Evolutionary conservation across 163 green algal species (phyloP).

Genomic region (Chloroidium sp.): DNA sequence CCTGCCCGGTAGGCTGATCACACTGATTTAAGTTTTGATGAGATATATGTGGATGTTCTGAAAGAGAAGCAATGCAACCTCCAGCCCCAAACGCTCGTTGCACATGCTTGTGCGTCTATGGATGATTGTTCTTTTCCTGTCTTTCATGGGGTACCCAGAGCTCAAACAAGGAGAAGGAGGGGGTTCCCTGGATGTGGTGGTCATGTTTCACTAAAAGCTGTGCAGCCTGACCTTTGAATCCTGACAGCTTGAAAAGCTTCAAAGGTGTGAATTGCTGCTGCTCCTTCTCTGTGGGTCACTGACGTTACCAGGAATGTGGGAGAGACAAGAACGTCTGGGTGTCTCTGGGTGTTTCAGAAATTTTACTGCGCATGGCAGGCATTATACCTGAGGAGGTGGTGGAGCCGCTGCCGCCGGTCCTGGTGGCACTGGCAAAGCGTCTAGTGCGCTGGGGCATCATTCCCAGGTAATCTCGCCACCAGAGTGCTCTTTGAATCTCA

Average conservation of each 20-base stretch:
- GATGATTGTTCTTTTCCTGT: too few species aligned
- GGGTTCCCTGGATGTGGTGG: too few species aligned
- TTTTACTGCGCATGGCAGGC: conserved; percentile 13
- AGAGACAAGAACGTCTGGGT: background rate
- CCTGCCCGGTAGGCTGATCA: conserved; percentile 17
- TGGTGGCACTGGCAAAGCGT: conserved; percentile 33
- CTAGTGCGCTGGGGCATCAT: conserved; percentile 35
- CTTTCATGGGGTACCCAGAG: too few species aligned
- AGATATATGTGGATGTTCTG: background rate
- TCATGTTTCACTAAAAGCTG: too few species aligned
- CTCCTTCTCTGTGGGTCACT: too few species aligned
- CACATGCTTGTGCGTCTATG: too few species aligned
- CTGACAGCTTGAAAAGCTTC: background rate
- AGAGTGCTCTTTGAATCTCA: too few species aligned
- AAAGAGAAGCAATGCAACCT: background rate
- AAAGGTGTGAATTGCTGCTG: background rate
- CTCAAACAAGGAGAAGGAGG: background rate
- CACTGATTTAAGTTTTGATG: background rate
- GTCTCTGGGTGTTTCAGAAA: too few species aligned
- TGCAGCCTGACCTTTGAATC: too few species aligned
- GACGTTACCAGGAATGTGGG: background rate
- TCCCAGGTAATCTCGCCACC: background rate
- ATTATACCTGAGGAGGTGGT: conserved; percentile 45
- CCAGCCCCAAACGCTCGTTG: too few species aligned
- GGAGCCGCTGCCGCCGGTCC: conserved; percentile 38